phyloP scores from a whole-genome alignment of 2,329 filamentous ascomycete species.

The Fusarium burgessii region DNA sequence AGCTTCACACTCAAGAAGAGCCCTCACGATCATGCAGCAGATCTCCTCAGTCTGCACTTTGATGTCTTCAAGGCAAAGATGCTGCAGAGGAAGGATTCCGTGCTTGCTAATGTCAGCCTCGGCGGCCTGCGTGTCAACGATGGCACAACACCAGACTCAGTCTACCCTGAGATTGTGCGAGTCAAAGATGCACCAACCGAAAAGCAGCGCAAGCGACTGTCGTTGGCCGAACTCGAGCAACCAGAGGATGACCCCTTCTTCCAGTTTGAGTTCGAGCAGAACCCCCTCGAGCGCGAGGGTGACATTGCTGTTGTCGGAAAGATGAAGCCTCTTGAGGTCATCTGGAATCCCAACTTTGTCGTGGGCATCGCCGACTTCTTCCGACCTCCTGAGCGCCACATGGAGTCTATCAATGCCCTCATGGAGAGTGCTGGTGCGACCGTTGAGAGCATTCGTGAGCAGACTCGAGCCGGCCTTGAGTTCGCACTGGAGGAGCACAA shows the following conservation, averaged over 20 bases:
- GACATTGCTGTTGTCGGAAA: slow-evolving; percentile 92
- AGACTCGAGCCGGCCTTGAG: slow-evolving; percentile 94
- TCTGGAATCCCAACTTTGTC: slow-evolving; percentile 96
- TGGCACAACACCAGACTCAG: slow-evolving; percentile 88
- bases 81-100: slow-evolving; percentile 89
- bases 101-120: slow-evolving; percentile 88
- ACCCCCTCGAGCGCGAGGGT: slow-evolving; percentile 91
- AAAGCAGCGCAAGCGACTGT: slow-evolving; percentile 61
- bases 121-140: slow-evolving; percentile 95
- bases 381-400: slow-evolving; percentile 93
- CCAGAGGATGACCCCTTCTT: slow-evolving; percentile 82
- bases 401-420: slow-evolving; percentile 96
- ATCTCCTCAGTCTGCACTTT: slow-evolving; percentile 92
- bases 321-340: slow-evolving; percentile 93
- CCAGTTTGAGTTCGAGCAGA: slow-evolving; percentile 91
- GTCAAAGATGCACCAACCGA: slow-evolving; percentile 85
- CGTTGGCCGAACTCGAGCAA: slow-evolving; percentile 66
- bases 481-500: slow-evolving; percentile 98
- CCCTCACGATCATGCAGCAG: slow-evolving; percentile 68
- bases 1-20: slow-evolving; percentile 94
- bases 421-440: slow-evolving; percentile 97
- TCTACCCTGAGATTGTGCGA: slow-evolving; percentile 94
- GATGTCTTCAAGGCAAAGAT: slow-evolving; percentile 94
- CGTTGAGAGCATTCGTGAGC: slow-evolving; percentile 92
- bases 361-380: slow-evolving; percentile 95